A percentile compares a stretch with the other conserved stretches of the same genome.
Evolutionary conservation across 305 asterid species (phyloP).

Genomic region (Fraxinus angustifolia): DNA sequence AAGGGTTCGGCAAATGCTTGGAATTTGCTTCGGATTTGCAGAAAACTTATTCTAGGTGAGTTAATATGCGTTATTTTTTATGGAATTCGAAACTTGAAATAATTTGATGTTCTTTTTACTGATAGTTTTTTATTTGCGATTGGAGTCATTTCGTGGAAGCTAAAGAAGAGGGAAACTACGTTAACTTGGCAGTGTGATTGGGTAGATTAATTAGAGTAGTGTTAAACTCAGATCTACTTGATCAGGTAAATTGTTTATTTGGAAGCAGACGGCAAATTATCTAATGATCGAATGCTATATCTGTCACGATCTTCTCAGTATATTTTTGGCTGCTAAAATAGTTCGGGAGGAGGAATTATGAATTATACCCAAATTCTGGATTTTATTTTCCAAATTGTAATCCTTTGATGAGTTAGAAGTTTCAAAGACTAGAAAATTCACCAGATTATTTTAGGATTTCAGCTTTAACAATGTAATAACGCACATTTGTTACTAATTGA

Average conservation of each 20-base stretch:
- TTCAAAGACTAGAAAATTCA: not conserved
- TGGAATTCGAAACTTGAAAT: conserved; percentile 12
- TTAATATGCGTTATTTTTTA: conserved; percentile 11
- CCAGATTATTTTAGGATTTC: not conserved
- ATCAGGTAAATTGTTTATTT: conserved; percentile 9
- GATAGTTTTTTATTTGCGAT: conserved; percentile 5
- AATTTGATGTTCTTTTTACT: conserved; percentile 1
- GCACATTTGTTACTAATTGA: conserved; percentile 8
- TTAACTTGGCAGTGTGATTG: not conserved
- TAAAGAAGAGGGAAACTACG: not conserved
- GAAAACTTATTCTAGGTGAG: conserved; percentile 32
- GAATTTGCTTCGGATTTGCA: conserved; percentile 32
- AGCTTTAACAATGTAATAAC: not conserved
- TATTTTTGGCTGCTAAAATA: not conserved
- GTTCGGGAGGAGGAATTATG: not conserved
- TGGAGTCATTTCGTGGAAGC: conserved; percentile 17
- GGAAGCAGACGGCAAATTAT: conserved; percentile 8
- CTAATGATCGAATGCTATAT: not conserved
- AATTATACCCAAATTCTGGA: not conserved
- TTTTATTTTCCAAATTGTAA: not conserved
- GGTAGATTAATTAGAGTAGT: not conserved
- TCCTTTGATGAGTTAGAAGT: not conserved
- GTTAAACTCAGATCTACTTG: conserved; percentile 34
- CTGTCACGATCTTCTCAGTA: not conserved
- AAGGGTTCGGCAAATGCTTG: conserved; percentile 24